These are phyloP conservation scores for Musa itinerans DNA, from an alignment of 176 grass and related monocot genomes.

Conservation along the genomic window DNA sequence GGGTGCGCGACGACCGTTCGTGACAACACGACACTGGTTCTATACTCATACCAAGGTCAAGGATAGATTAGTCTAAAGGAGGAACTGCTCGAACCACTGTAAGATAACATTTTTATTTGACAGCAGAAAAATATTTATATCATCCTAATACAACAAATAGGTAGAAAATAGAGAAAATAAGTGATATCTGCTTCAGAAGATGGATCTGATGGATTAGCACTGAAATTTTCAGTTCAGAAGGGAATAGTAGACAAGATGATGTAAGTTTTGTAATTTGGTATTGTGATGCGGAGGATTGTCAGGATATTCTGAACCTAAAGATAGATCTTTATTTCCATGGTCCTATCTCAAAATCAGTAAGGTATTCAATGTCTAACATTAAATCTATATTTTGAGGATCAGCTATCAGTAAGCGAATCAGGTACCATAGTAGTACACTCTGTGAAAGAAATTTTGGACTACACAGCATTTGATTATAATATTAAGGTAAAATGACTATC, in stretches of 20 bases:
- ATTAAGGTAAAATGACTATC: constrained; percentile 43
- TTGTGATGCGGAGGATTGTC: constrained; percentile 24
- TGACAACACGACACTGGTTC: too few species aligned
- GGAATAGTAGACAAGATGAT: constrained; percentile 35
- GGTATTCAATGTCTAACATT: too few species aligned
- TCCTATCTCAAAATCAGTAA: constrained; percentile 34
- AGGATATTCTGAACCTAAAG: background rate
- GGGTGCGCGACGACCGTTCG: too few species aligned
- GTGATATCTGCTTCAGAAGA: constrained; percentile 30
- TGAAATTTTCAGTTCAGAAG: constrained; percentile 27
- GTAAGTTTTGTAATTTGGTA: constrained; percentile 39
- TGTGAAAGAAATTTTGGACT: constrained; percentile 42
- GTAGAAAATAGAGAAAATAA: constrained; percentile 46
- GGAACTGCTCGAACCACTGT: constrained; percentile 55
- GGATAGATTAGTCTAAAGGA: constrained; percentile 25
- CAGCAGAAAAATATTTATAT: constrained; percentile 38
- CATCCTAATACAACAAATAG: constrained; percentile 37
- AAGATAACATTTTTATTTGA: constrained; percentile 33
- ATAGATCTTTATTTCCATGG: constrained; percentile 1
- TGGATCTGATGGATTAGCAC: constrained; percentile 36
- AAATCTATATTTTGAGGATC: background rate
- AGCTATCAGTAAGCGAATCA: constrained; percentile 52
- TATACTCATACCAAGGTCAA: too few species aligned
- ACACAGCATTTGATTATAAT: constrained; percentile 42
- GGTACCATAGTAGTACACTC: constrained; percentile 59